Evolutionary conservation across 169 alveolate species (phyloP).

Genomic region (Eimeria zaria): DNA sequence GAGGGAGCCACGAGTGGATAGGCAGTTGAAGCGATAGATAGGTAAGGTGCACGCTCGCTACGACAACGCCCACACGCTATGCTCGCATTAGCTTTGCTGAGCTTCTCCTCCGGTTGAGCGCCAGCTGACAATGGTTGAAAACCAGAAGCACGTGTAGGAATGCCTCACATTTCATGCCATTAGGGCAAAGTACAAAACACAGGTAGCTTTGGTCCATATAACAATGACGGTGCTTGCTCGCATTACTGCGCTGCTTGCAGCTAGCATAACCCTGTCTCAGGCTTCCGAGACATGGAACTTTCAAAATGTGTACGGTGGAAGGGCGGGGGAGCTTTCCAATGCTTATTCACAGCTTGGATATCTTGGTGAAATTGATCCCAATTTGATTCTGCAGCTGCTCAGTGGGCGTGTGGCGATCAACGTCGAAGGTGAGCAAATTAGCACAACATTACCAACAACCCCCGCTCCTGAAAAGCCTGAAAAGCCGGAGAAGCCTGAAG

Average conservation of each 20-base stretch:
- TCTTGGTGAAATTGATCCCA: slow-evolving; percentile 32
- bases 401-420: not conserved
- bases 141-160: not conserved
- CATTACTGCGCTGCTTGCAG: slow-evolving; percentile 29
- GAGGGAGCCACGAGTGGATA: not conserved
- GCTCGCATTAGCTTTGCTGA: not conserved
- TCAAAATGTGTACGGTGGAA: not conserved
- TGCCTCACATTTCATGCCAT: not conserved
- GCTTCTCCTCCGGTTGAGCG: not conserved
- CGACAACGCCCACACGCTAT: not conserved
- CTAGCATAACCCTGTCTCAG: slow-evolving; percentile 16
- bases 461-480: not conserved
- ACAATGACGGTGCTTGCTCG: slow-evolving; percentile 18
- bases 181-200: not conserved
- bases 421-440: slow-evolving; percentile 7
- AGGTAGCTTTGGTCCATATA: slow-evolving; percentile 5
- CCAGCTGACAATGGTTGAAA: not conserved
- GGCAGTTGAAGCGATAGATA: not conserved
- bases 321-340: not conserved
- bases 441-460: not conserved
- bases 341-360: slow-evolving; percentile 3
- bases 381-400: slow-evolving; percentile 22
- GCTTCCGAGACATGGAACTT: slow-evolving; percentile 21
- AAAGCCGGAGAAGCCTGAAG: not conserved
- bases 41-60: not conserved